Evolutionary conservation across 2,329 filamentous ascomycete species (phyloP).

Genomic region (Teratosphaeria nubilosa): DNA sequence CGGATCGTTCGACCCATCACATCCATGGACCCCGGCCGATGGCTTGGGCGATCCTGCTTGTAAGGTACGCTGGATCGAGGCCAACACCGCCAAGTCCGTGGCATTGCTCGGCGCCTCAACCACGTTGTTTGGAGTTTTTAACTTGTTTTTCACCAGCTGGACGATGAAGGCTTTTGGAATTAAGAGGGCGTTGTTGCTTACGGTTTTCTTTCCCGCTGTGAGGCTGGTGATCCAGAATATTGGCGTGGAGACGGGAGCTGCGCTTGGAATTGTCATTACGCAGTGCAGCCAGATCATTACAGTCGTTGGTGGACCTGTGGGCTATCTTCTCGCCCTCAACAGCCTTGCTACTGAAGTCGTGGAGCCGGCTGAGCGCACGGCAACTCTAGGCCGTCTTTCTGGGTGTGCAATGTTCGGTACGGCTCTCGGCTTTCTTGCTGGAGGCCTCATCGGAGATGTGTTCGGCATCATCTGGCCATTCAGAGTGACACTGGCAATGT

Average conservation of each 20-base stretch:
- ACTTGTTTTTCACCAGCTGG: conserved; percentile 58
- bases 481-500: conserved; percentile 51
- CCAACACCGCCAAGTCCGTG: conserved; percentile 52
- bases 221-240: conserved; percentile 55
- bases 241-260: conserved; percentile 53
- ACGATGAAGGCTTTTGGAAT: conserved; percentile 57
- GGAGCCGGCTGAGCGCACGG: conserved; percentile 49
- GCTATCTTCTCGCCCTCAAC: conserved; percentile 60
- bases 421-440: conserved; percentile 53
- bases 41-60: conserved; percentile 34
- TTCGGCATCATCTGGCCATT: conserved; percentile 58
- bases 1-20: conserved; percentile 22
- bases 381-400: conserved; percentile 54
- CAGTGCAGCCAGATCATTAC: conserved; percentile 59
- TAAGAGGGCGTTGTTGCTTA: conserved; percentile 50
- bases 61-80: conserved; percentile 51
- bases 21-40: conserved; percentile 25
- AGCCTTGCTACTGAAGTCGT: conserved; percentile 58
- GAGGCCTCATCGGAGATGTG: conserved; percentile 53
- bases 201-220: conserved; percentile 55
- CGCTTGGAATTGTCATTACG: conserved; percentile 55
- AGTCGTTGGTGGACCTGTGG: conserved; percentile 56
- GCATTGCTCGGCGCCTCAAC: conserved; percentile 58
- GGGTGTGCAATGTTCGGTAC: conserved; percentile 59
- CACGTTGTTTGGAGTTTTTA: conserved; percentile 56